Percentiles rank a stretch among this genome's conserved stretches.
These are phyloP conservation scores for Solanum piurae DNA, from an alignment of 257 asterid genomes.

Conservation along the genomic window DNA sequence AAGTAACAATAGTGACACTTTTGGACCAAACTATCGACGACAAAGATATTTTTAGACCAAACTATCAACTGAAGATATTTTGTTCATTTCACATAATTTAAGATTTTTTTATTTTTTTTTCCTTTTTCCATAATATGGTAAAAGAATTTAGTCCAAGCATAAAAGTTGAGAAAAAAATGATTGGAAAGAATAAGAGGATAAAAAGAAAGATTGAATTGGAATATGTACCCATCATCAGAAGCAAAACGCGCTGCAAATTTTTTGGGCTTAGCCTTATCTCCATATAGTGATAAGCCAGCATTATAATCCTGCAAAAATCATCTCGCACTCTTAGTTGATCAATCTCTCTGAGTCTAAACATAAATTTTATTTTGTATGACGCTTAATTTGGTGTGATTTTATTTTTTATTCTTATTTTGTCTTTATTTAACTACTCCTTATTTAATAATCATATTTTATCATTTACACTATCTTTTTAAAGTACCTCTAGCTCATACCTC, in stretches of 20 bases:
- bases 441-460: too few relatives aligned
- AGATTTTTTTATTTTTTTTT: too few relatives aligned
- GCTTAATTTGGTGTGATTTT: too few relatives aligned
- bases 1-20: neutral
- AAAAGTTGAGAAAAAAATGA: neutral
- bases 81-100: too few relatives aligned
- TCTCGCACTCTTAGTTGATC: neutral
- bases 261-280: slow-evolving; percentile 90
- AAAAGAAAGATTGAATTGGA: neutral
- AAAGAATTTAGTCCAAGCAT: neutral
- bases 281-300: slow-evolving; percentile 83
- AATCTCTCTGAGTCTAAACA: neutral
- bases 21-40: neutral
- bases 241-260: slow-evolving; percentile 89
- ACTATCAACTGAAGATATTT: neutral
- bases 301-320: slow-evolving; percentile 44
- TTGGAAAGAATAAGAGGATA: neutral
- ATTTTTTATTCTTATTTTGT: too few relatives aligned
- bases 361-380: neutral
- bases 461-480: too few relatives aligned
- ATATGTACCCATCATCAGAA: slow-evolving; percentile 70
- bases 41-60: neutral
- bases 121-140: neutral
- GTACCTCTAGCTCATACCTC: neutral
- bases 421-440: too few relatives aligned